Conservation (phyloP, 345 rosid genomes). For the Laguncularia racemosa region DNA sequence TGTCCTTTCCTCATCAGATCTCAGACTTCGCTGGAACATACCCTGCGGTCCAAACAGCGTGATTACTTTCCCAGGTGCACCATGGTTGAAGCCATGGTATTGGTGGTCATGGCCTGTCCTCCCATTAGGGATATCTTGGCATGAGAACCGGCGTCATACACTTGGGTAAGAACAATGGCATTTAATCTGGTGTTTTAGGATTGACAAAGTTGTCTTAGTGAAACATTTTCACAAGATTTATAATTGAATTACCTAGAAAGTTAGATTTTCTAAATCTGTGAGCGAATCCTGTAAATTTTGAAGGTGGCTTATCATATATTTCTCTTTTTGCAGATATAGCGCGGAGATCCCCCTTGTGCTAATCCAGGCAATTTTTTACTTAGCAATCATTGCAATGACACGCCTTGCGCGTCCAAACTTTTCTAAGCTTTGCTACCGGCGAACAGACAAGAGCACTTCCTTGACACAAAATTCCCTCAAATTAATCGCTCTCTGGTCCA, state of each 20-base stretch:
- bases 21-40: conserved; percentile 75
- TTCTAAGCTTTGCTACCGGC: conserved; percentile 73
- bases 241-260: neutral
- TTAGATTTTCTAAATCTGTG: neutral
- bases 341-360: conserved; percentile 67
- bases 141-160: conserved; percentile 58
- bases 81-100: conserved; percentile 98
- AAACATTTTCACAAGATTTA: too few relatives aligned
- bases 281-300: too few relatives aligned
- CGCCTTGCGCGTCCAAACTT: conserved; percentile 59
- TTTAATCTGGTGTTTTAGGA: neutral
- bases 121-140: conserved; percentile 83
- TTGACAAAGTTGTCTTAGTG: too few relatives aligned
- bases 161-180: conserved; percentile 47
- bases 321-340: conserved; percentile 38
- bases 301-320: neutral
- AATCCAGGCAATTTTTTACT: conserved; percentile 50
- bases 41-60: conserved; percentile 96
- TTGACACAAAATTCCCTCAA: conserved; percentile 51
- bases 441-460: conserved; percentile 45
- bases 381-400: conserved; percentile 54
- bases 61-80: conserved; percentile 91
- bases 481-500: conserved; percentile 54
- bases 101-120: conserved; percentile 99
- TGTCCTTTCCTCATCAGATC: conserved; percentile 36